These are phyloP conservation scores for Cubamyces sp. DNA, from an alignment of 768 basidiomycete species.

Conservation along the genomic window DNA sequence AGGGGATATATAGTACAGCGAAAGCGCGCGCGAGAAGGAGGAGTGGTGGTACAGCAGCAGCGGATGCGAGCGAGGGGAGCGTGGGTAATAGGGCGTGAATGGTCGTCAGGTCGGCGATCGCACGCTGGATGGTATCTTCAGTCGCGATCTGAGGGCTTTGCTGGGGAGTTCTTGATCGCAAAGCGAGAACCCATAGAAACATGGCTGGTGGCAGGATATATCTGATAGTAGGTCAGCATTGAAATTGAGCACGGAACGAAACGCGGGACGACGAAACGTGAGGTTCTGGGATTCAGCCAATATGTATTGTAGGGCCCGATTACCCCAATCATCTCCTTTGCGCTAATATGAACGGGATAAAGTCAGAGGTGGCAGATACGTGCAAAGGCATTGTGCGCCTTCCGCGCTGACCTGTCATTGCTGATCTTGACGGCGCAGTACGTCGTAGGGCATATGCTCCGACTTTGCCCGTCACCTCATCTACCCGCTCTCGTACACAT, in stretches of 20 bases:
- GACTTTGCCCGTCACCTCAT: background rate
- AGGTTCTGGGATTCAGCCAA: too few relatives aligned
- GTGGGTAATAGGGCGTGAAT: conserved; percentile 64
- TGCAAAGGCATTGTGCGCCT: too few relatives aligned
- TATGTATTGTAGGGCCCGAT: too few relatives aligned
- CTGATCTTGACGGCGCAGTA: background rate
- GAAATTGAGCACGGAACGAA: too few relatives aligned
- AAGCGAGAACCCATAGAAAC: conserved; percentile 43
- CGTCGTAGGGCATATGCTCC: too few relatives aligned
- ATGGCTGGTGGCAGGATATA: conserved; percentile 61
- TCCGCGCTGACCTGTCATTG: background rate
- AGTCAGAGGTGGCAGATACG: too few relatives aligned
- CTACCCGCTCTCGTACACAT: too few relatives aligned
- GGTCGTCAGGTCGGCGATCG: conserved; percentile 65
- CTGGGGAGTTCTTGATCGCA: conserved; percentile 31
- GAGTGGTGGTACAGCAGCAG: conserved; percentile 34
- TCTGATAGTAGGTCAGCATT: conserved; percentile 38
- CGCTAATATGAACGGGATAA: too few relatives aligned
- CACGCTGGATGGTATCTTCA: conserved; percentile 55
- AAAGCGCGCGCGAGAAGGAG: conserved; percentile 55
- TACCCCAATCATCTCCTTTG: too few relatives aligned
- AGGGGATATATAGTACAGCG: conserved; percentile 63
- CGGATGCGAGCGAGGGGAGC: conserved; percentile 35
- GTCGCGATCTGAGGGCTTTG: conserved; percentile 45
- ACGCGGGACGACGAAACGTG: too few relatives aligned